These are phyloP conservation scores for Apostasia ramifera DNA, from an alignment of 106 monocot genomes.

Conservation along the genomic window DNA sequence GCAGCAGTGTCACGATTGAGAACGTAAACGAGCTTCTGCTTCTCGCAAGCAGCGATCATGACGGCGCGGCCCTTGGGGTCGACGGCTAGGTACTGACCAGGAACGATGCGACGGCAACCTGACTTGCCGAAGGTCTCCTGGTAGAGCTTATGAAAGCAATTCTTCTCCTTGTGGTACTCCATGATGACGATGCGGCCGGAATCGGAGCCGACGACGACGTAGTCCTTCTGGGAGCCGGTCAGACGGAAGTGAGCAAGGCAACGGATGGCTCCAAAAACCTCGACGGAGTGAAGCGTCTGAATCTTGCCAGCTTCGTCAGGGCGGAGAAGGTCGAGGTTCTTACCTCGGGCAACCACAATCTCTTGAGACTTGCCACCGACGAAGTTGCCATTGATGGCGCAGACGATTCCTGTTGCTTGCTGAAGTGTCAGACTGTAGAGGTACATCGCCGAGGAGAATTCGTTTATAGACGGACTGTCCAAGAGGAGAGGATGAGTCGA, in stretches of 20 bases:
- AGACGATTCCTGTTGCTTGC: slow-evolving; percentile 79
- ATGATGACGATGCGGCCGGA: slow-evolving; percentile 96
- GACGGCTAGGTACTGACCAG: slow-evolving; percentile 86
- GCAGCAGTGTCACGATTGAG: slow-evolving; percentile 88
- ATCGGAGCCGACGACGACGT: slow-evolving; percentile 89
- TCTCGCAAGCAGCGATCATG: slow-evolving; percentile 94
- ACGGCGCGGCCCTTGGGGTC: slow-evolving; percentile 96
- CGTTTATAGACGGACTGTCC: too few species aligned
- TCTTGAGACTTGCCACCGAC: slow-evolving; percentile 83
- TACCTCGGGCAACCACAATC: slow-evolving; percentile 88
- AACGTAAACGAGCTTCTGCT: slow-evolving; percentile 98
- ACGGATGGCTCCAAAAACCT: slow-evolving; percentile 80
- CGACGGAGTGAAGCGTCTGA: slow-evolving; percentile 89
- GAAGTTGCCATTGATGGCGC: slow-evolving; percentile 90
- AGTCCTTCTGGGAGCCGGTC: slow-evolving; percentile 94
- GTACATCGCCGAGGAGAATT: slow-evolving; percentile 36
- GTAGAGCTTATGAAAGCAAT: slow-evolving; percentile 81
- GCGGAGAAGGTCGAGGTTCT: slow-evolving; percentile 79
- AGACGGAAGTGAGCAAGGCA: slow-evolving; percentile 95
- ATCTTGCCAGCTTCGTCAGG: slow-evolving; percentile 88
- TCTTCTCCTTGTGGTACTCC: slow-evolving; percentile 63
- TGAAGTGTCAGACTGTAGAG: slow-evolving; percentile 96
- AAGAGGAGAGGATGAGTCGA: too few species aligned
- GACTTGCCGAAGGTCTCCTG: slow-evolving; percentile 99
- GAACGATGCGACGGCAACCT: slow-evolving; percentile 93